phyloP scores from a whole-genome alignment of 805 yeast genomes.

The Sugiyamaella chiloensis region DNA sequence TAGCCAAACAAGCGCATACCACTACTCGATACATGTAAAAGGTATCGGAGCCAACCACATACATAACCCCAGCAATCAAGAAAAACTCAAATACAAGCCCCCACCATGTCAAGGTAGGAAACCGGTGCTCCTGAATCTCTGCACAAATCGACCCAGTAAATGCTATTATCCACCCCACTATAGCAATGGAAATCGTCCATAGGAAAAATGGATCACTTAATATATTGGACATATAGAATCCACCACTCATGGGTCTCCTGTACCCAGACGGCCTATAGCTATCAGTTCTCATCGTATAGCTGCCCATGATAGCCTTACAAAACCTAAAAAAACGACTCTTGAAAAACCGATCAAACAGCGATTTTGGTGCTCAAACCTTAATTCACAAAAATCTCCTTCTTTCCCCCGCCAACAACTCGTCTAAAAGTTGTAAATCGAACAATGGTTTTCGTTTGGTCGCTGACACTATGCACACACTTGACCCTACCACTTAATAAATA shows the following conservation, averaged over 20 bases:
- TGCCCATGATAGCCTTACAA: too few relatives aligned
- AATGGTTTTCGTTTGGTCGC: too few relatives aligned
- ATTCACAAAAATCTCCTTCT: too few relatives aligned
- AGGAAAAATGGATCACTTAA: conserved; percentile 85
- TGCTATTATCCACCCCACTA: conserved; percentile 82
- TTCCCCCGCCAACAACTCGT: too few relatives aligned
- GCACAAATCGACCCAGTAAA: conserved; percentile 78
- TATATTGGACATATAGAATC: conserved; percentile 30
- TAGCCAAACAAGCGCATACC: conserved; percentile 50
- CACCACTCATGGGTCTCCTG: conserved; percentile 2
- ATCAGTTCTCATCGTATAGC: conserved; percentile 13
- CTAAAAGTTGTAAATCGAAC: too few relatives aligned
- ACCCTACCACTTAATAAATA: too few relatives aligned
- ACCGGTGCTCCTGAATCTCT: conserved; percentile 35
- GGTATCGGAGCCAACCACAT: conserved; percentile 56
- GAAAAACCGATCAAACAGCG: too few relatives aligned
- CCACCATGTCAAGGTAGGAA: conserved; percentile 96
- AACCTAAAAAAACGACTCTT: too few relatives aligned
- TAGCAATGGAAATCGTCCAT: conserved; percentile 69
- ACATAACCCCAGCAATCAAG: conserved; percentile 48
- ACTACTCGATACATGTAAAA: conserved; percentile 62
- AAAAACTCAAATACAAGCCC: conserved; percentile 77
- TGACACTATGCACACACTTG: too few relatives aligned
- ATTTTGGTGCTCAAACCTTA: too few relatives aligned
- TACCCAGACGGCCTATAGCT: conserved; percentile 13